These are phyloP conservation scores for Pseudoscleropodium purum DNA, from an alignment of 225 moss, liverwort and hornwort species.

Conservation along the genomic window DNA sequence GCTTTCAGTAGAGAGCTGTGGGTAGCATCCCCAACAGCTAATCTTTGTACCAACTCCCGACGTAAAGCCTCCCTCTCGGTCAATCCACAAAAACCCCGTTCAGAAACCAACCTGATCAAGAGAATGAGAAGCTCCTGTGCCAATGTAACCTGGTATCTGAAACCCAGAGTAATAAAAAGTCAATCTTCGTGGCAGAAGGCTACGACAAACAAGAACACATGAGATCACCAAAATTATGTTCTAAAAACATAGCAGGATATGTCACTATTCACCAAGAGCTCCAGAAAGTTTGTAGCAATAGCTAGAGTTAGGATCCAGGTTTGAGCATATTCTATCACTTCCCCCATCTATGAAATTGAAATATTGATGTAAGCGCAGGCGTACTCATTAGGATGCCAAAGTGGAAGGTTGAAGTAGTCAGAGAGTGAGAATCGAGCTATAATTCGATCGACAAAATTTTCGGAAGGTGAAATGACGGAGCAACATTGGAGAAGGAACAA, in stretches of 20 bases:
- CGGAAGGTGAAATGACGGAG: conserved; percentile 64
- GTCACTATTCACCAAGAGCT: background rate
- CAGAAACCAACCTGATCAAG: conserved; percentile 68
- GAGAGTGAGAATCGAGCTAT: conserved; percentile 69
- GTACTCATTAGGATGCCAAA: conserved; percentile 70
- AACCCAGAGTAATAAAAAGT: conserved; percentile 6
- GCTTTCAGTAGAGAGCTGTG: conserved; percentile 72
- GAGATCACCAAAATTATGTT: background rate
- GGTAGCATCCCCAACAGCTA: conserved; percentile 77
- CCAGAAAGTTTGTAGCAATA: background rate
- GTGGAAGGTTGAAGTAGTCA: conserved; percentile 57
- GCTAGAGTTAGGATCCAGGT: background rate
- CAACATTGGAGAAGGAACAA: conserved; percentile 83
- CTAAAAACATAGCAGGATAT: background rate
- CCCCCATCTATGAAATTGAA: background rate
- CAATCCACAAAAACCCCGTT: conserved; percentile 87
- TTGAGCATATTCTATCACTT: background rate
- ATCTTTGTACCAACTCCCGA: conserved; percentile 75
- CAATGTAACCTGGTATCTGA: conserved; percentile 57
- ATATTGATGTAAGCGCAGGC: conserved; percentile 1
- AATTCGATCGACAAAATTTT: conserved; percentile 65
- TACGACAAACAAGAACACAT: background rate
- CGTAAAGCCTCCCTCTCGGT: conserved; percentile 57
- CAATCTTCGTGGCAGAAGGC: background rate
- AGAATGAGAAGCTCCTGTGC: conserved; percentile 77